Conservation (phyloP, 257 asterid genomes). For the Lycium barbarum region DNA sequence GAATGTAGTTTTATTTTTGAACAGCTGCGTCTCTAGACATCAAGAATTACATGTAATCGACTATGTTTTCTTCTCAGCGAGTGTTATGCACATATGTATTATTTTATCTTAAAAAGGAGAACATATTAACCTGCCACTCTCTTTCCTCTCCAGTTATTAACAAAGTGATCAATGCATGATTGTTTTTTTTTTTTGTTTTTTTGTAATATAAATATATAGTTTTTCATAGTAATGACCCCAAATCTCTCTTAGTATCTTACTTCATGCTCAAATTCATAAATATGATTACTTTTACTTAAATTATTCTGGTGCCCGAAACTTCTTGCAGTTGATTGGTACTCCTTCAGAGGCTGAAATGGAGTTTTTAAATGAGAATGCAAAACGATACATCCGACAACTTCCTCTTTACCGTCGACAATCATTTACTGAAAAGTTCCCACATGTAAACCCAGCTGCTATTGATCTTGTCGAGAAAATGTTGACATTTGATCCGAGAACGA, state of each 20-base stretch:
- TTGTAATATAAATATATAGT: constrained; percentile 1
- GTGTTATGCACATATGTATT: not conserved
- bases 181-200: no score
- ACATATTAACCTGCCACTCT: constrained; percentile 2
- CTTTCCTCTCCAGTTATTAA: not conserved
- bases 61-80: constrained; percentile 18
- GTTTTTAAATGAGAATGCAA: constrained; percentile 37
- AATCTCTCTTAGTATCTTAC: not conserved
- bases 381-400: constrained; percentile 33
- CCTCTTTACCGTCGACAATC: constrained; percentile 37
- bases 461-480: constrained; percentile 38
- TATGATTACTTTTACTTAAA: constrained; percentile 20
- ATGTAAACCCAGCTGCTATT: constrained; percentile 34
- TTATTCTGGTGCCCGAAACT: not conserved
- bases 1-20: not conserved
- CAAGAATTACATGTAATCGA: not conserved
- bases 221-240: constrained; percentile 1
- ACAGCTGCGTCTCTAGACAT: not conserved
- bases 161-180: not conserved
- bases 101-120: not conserved
- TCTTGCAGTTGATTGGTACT: constrained; percentile 37
- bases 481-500: constrained; percentile 36
- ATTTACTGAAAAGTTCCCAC: constrained; percentile 33
- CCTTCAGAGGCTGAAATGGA: constrained; percentile 40
- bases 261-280: not conserved